These are phyloP conservation scores for Thielaviopsis musarum DNA, from an alignment of 2,329 filamentous ascomycete genomes.

Conservation along the genomic window DNA sequence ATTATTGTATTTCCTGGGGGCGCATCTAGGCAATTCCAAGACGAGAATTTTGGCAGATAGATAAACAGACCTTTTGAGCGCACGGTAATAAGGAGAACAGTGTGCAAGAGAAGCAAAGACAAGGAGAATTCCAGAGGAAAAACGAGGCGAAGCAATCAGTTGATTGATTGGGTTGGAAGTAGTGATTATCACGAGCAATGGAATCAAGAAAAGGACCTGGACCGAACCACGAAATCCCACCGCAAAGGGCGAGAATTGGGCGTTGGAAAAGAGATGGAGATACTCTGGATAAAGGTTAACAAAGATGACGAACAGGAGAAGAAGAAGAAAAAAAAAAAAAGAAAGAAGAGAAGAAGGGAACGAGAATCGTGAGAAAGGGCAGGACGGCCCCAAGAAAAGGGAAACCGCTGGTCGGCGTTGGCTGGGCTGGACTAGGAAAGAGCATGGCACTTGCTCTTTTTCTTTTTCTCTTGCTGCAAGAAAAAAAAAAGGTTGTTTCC, in stretches of 20 bases:
- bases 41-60: not conserved
- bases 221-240: conserved; percentile 5
- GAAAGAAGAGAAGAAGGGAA: not conserved
- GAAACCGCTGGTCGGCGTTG: not conserved
- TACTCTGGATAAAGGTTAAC: not conserved
- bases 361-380: not conserved
- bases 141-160: not conserved
- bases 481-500: not conserved
- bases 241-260: conserved; percentile 3
- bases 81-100: not conserved
- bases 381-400: not conserved
- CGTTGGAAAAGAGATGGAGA: not conserved
- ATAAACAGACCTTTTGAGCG: not conserved
- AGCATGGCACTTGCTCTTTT: not conserved
- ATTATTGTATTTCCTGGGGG: no score
- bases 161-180: not conserved
- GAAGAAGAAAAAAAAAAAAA: not conserved
- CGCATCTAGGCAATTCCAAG: no score
- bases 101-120: not conserved
- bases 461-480: no score
- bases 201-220: not conserved
- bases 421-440: not conserved
- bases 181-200: not conserved
- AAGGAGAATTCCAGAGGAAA: not conserved
- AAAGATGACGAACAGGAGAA: not conserved